Conservation (phyloP, 331 rosid genomes). For the Saraca asoca region DNA sequence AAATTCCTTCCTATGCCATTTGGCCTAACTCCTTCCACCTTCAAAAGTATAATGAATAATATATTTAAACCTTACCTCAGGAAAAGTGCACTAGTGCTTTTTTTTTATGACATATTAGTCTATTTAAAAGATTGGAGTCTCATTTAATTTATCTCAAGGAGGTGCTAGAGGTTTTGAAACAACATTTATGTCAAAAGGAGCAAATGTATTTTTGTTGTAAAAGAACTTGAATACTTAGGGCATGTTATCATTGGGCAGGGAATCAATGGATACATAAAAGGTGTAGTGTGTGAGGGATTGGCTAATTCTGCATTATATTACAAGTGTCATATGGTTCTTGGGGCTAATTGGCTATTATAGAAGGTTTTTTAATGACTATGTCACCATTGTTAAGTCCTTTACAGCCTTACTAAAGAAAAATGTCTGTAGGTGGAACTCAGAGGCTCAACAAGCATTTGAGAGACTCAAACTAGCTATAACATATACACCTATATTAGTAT, state of each 20-base stretch:
- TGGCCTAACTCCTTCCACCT: not conserved
- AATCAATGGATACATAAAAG: not conserved
- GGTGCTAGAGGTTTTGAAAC: too few species aligned
- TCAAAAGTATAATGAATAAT: not conserved
- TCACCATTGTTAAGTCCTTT: not conserved
- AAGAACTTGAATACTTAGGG: not conserved
- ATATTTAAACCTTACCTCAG: not conserved
- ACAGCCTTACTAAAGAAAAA: not conserved
- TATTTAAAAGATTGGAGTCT: not conserved
- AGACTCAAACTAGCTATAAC: not conserved
- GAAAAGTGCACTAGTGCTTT: not conserved
- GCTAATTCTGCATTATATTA: not conserved
- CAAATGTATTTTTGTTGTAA: not conserved
- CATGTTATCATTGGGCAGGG: not conserved
- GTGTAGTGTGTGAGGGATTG: not conserved
- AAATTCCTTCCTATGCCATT: not conserved
- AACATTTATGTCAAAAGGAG: too few species aligned
- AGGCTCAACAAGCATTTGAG: not conserved
- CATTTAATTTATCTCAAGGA: not conserved
- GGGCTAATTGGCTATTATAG: not conserved
- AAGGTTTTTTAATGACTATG: not conserved
- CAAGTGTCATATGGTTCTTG: not conserved
- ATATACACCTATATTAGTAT: not conserved
- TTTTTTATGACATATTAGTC: not conserved
- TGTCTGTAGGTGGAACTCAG: not conserved